A percentile compares a stretch with the other conserved stretches of the same genome.
Conservation (phyloP, 1,284 basidiomycete species). For the Marasmius oreades region DNA sequence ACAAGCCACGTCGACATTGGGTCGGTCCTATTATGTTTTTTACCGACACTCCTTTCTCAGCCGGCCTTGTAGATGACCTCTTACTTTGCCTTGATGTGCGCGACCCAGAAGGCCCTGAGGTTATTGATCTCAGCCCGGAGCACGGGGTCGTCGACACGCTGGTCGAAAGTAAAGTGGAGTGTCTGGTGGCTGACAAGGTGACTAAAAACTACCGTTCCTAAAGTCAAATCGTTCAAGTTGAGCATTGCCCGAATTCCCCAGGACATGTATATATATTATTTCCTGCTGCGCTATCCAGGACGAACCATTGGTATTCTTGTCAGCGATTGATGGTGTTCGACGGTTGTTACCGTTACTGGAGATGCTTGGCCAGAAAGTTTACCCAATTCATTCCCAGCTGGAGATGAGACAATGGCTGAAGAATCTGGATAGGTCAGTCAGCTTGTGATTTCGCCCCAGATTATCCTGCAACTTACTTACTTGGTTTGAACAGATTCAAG, state of each 20-base stretch:
- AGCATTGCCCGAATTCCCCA: constrained; percentile 32
- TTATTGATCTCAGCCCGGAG: constrained; percentile 89
- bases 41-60: constrained; percentile 3
- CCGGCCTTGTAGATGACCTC: constrained; percentile 68
- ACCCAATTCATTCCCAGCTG: constrained; percentile 90
- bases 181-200: constrained; percentile 86
- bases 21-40: constrained; percentile 35
- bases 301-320: constrained; percentile 93
- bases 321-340: constrained; percentile 94
- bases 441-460: constrained; percentile 14
- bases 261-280: constrained; percentile 96
- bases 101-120: constrained; percentile 72
- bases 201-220: constrained; percentile 15
- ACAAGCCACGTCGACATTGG: constrained; percentile 68
- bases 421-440: constrained; percentile 88
- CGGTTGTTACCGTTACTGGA: constrained; percentile 84
- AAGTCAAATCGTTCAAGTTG: neutral
- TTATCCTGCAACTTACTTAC: constrained; percentile 1
- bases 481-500: constrained; percentile 73
- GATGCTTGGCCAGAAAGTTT: constrained; percentile 75
- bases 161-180: constrained; percentile 90
- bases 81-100: constrained; percentile 91
- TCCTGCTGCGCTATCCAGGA: constrained; percentile 93
- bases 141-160: constrained; percentile 83
- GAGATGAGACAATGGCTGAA: constrained; percentile 97